Percentiles rank a stretch among this genome's conserved stretches.
phyloP scores from a whole-genome alignment of 257 asterid species.

The Osmanthus fragrans region DNA sequence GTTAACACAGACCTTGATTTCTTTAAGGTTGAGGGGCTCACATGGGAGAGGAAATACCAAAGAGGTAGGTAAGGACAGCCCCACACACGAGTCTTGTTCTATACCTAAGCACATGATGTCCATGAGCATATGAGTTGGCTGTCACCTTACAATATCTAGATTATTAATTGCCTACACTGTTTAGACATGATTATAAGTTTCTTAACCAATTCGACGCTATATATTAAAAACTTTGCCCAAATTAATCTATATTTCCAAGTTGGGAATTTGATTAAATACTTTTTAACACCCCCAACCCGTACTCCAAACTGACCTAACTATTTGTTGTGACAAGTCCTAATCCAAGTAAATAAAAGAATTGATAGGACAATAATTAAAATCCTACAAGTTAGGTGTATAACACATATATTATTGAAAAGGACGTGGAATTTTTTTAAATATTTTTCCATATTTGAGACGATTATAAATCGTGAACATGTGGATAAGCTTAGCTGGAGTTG shows the following conservation, averaged over 20 bases:
- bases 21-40: conserved; percentile 34
- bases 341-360: conserved; percentile 24
- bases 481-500: conserved; percentile 24
- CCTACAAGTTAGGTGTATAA: conserved; percentile 17
- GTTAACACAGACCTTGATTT: conserved; percentile 36
- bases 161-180: conserved; percentile 44
- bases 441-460: conserved; percentile 17
- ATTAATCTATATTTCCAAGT: conserved; percentile 23
- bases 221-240: conserved; percentile 9
- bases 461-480: not conserved
- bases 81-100: conserved; percentile 43
- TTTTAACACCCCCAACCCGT: conserved; percentile 16
- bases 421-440: conserved; percentile 1
- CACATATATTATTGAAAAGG: not conserved
- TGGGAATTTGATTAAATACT: conserved; percentile 16
- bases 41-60: conserved; percentile 45
- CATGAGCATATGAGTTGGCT: conserved; percentile 57
- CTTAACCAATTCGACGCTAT: conserved; percentile 30
- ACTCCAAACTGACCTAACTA: conserved; percentile 39
- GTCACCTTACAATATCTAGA: conserved; percentile 41
- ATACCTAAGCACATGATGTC: conserved; percentile 79
- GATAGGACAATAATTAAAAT: conserved; percentile 20
- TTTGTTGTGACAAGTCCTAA: conserved; percentile 36
- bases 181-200: conserved; percentile 16
- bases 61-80: conserved; percentile 71